A percentile compares a stretch with the other conserved stretches of the same genome.
Conservation (phyloP, 2,329 filamentous ascomycete species). For the Boeremia exigua region DNA sequence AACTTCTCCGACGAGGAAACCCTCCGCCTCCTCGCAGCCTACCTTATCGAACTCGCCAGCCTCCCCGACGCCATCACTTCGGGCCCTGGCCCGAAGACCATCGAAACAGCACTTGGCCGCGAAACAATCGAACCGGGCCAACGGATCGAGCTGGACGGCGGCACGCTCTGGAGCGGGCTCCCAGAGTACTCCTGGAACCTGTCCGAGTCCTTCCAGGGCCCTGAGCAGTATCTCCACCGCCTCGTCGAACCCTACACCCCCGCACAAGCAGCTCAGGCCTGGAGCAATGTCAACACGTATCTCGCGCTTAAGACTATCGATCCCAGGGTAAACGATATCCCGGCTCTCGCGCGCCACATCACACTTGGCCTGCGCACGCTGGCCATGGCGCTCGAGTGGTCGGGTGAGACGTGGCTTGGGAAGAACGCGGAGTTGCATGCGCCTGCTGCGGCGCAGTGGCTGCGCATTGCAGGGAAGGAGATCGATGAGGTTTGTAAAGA, state of each 20-base stretch:
- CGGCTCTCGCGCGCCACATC: background rate
- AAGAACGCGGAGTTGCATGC: conserved; percentile 9
- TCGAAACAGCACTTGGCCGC: background rate
- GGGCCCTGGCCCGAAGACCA: background rate
- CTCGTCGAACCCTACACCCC: background rate
- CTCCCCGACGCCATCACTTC: conserved; percentile 11
- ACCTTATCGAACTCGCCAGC: conserved; percentile 12
- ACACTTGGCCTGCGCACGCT: background rate
- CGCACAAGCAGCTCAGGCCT: background rate
- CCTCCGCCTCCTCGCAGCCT: background rate
- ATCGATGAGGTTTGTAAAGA: conserved; percentile 6
- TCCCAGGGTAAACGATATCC: conserved; percentile 2
- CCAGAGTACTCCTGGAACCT: background rate
- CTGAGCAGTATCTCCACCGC: background rate
- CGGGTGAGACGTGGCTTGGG: background rate
- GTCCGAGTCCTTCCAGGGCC: conserved; percentile 10
- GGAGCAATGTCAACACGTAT: conserved; percentile 14
- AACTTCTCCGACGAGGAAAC: background rate
- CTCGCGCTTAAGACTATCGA: conserved; percentile 7
- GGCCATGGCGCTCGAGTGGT: conserved; percentile 5
- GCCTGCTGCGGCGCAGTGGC: conserved; percentile 15
- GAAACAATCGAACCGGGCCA: background rate
- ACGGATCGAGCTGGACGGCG: background rate
- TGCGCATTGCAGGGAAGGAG: conserved; percentile 8
- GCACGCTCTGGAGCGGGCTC: conserved; percentile 10